These are phyloP conservation scores for Pseudogymnoascus sp. DNA, from an alignment of 2,329 filamentous ascomycete species.

Conservation along the genomic window DNA sequence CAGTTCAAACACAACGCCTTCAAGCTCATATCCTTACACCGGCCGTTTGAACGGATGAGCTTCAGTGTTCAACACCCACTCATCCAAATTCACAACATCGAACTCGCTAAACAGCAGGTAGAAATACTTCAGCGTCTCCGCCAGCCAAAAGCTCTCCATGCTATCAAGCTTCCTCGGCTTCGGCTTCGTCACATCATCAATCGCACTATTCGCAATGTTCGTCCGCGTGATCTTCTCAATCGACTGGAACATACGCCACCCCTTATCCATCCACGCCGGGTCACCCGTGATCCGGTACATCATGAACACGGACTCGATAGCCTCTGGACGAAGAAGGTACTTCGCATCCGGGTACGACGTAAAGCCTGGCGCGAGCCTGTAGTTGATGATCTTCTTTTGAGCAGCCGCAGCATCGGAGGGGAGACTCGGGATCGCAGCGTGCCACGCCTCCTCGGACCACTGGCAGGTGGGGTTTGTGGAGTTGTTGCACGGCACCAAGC, in stretches of 20 bases:
- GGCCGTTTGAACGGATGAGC: slow-evolving; percentile 21
- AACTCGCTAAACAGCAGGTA: slow-evolving; percentile 68
- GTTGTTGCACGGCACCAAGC: slow-evolving; percentile 40
- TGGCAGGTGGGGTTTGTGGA: slow-evolving; percentile 35
- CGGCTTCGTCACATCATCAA: slow-evolving; percentile 28
- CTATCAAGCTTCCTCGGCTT: slow-evolving; percentile 38
- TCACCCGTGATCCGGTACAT: slow-evolving; percentile 30
- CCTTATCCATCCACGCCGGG: slow-evolving; percentile 29
- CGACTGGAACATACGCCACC: slow-evolving; percentile 37
- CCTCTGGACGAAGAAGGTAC: slow-evolving; percentile 48
- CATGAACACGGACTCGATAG: slow-evolving; percentile 58
- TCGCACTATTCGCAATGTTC: slow-evolving; percentile 31
- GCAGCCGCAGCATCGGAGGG: not conserved
- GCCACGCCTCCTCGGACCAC: slow-evolving; percentile 35
- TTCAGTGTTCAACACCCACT: slow-evolving; percentile 46
- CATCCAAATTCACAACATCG: slow-evolving; percentile 49
- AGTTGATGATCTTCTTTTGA: slow-evolving; percentile 5
- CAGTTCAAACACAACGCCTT: not conserved
- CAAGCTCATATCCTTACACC: not conserved
- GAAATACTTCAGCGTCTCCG: slow-evolving; percentile 70
- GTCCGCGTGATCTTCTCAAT: slow-evolving; percentile 34
- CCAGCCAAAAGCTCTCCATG: slow-evolving; percentile 56
- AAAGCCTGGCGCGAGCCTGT: slow-evolving; percentile 39
- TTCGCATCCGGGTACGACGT: slow-evolving; percentile 30
- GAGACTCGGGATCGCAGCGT: not conserved